Percentiles rank a stretch among this genome's conserved stretches.
phyloP scores from a whole-genome alignment of 2,329 filamentous ascomycete genomes.

The Thielaviopsis musarum region DNA sequence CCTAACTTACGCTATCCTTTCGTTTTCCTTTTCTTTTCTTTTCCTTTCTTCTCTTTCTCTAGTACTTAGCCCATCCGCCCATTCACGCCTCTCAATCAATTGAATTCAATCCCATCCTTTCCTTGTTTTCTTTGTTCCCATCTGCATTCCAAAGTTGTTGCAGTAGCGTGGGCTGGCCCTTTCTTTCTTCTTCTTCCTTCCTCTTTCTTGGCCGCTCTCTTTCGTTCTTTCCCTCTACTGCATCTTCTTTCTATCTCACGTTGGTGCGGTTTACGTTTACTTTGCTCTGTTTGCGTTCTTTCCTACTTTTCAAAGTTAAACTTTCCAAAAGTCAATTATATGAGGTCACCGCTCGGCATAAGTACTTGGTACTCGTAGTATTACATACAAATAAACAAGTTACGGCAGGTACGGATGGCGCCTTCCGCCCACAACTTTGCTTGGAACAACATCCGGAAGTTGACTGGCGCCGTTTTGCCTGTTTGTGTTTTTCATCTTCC shows the following conservation, averaged over 20 bases:
- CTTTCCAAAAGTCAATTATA: background rate
- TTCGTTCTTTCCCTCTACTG: background rate
- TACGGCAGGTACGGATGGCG: background rate
- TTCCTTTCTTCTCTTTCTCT: slow-evolving; percentile 3
- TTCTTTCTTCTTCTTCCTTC: background rate
- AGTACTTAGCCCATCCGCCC: background rate
- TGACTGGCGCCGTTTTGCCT: background rate
- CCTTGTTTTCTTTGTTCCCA: background rate
- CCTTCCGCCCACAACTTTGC: background rate
- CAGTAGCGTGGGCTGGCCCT: background rate
- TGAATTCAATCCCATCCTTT: slow-evolving; percentile 1
- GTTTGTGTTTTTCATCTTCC: background rate
- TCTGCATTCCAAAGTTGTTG: background rate
- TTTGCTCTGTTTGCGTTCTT: background rate
- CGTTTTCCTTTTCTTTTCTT: slow-evolving; percentile 1
- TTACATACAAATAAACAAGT: background rate
- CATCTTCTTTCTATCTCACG: background rate
- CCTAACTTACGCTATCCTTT: background rate
- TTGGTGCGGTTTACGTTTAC: background rate
- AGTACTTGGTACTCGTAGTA: background rate
- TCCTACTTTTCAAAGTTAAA: background rate
- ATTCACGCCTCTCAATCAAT: background rate
- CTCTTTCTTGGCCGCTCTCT: background rate
- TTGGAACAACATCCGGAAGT: background rate
- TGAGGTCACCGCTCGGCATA: background rate